A percentile compares a stretch with the other conserved stretches of the same genome.
Conservation (phyloP, 306 rosid genomes). For the Dalbergia cochinchinensis region DNA sequence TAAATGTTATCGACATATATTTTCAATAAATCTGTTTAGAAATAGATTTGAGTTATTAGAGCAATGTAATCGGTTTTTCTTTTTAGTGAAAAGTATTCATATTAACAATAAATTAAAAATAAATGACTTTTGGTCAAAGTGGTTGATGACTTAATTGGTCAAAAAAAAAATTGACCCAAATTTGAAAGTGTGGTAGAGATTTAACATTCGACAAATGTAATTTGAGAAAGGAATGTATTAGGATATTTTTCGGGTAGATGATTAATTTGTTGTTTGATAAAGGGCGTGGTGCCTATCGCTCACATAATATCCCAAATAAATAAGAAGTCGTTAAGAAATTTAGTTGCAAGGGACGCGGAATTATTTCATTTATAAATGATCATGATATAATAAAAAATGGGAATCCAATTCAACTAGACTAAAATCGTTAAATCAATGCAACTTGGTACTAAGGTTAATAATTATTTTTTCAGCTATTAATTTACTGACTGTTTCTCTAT, state of each 20-base stretch:
- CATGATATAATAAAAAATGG: no score
- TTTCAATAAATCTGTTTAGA: no score
- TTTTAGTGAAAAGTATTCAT: neutral
- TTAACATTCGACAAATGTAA: neutral
- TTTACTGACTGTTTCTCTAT: no score
- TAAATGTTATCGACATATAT: no score
- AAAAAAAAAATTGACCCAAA: neutral
- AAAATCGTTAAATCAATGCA: no score
- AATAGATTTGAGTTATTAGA: neutral
- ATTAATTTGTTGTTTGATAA: no score
- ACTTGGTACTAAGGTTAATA: no score
- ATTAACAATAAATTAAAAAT: no score
- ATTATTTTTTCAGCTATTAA: no score
- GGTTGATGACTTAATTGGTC: conserved; percentile 1
- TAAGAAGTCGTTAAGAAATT: conserved; percentile 5
- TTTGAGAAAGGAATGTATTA: neutral
- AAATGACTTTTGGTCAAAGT: neutral
- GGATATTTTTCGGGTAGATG: no score
- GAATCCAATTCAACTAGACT: no score
- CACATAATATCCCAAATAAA: conserved; percentile 29
- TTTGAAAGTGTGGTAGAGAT: neutral
- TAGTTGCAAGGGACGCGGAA: neutral
- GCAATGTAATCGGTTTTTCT: neutral
- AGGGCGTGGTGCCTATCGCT: neutral
- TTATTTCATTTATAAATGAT: no score